Evolutionary conservation across 2,329 filamentous ascomycete species (phyloP).

Genomic region (Sarocladium strictum): DNA sequence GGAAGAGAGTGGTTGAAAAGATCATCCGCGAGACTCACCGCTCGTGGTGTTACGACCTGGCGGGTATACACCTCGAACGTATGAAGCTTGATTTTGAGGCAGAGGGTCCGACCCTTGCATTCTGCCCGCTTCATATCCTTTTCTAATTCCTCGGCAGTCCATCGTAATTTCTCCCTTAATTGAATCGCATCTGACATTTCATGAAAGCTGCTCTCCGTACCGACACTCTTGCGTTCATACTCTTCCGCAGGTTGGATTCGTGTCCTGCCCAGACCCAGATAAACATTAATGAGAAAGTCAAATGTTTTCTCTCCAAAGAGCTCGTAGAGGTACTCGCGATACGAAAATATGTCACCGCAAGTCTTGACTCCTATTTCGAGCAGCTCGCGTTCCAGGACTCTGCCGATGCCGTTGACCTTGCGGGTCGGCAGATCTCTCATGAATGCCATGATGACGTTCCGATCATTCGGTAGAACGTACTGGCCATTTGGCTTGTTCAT

Average conservation of each 20-base stretch:
- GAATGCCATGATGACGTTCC: constrained; percentile 72
- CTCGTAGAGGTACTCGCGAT: constrained; percentile 65
- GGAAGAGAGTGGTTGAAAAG: constrained; percentile 76
- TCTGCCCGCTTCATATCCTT: constrained; percentile 74
- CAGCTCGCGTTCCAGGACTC: constrained; percentile 87
- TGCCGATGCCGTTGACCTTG: constrained; percentile 92
- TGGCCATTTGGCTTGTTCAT: constrained; percentile 96
- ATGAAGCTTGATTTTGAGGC: constrained; percentile 88
- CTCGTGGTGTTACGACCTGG: constrained; percentile 68
- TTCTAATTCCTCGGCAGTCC: constrained; percentile 78
- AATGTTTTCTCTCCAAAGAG: constrained; percentile 91
- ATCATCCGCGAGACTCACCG: constrained; percentile 70
- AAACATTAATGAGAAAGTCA: constrained; percentile 76
- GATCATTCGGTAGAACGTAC: constrained; percentile 67
- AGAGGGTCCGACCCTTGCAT: constrained; percentile 85
- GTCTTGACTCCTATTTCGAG: constrained; percentile 81
- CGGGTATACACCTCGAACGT: constrained; percentile 88
- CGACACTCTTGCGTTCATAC: constrained; percentile 87
- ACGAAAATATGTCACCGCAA: constrained; percentile 78
- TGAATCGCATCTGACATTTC: constrained; percentile 66
- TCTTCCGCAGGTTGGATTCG: constrained; percentile 80
- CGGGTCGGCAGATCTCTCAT: constrained; percentile 79
- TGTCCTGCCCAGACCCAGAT: constrained; percentile 82
- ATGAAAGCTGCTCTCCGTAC: constrained; percentile 85
- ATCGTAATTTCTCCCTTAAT: constrained; percentile 71